Conservation (phyloP, 805 yeast genomes). For the Saccharomycopsis malanga region DNA sequence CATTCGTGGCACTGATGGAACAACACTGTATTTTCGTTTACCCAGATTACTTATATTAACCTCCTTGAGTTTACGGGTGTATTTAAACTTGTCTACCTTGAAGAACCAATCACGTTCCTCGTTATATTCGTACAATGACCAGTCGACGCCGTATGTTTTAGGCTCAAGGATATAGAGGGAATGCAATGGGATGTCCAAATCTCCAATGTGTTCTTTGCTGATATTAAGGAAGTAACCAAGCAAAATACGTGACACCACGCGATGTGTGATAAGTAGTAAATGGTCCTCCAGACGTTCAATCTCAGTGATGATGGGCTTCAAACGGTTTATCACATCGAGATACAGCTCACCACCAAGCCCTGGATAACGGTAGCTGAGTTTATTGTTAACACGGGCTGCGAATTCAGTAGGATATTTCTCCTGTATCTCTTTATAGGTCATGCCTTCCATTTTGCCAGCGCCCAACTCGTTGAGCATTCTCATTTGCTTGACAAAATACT, state of each 20-base stretch:
- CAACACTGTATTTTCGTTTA: conserved; percentile 20
- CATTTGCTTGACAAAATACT: conserved; percentile 78
- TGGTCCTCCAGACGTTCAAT: conserved; percentile 89
- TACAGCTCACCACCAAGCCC: conserved; percentile 98
- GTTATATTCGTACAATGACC: conserved; percentile 83
- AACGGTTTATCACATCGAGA: conserved; percentile 83
- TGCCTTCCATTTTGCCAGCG: conserved; percentile 85
- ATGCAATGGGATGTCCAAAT: conserved; percentile 87
- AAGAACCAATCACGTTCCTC: conserved; percentile 71
- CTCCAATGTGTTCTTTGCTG: conserved; percentile 73
- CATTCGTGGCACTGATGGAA: conserved; percentile 16
- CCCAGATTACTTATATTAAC: conserved; percentile 12
- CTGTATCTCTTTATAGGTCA: conserved; percentile 86
- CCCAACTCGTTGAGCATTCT: conserved; percentile 90
- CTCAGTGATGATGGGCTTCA: conserved; percentile 86
- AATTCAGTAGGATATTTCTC: conserved; percentile 69
- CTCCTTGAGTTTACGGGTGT: conserved; percentile 22
- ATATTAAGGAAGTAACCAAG: conserved; percentile 86
- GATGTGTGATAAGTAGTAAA: conserved; percentile 73
- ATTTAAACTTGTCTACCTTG: conserved; percentile 40
- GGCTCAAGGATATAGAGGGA: conserved; percentile 86
- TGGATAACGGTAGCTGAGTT: conserved; percentile 84
- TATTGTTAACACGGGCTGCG: conserved; percentile 64
- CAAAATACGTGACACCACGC: conserved; percentile 84
- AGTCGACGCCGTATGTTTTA: conserved; percentile 92